Conservation (phyloP, 2,329 filamentous ascomycete species). For the Hypoxylon sp. region DNA sequence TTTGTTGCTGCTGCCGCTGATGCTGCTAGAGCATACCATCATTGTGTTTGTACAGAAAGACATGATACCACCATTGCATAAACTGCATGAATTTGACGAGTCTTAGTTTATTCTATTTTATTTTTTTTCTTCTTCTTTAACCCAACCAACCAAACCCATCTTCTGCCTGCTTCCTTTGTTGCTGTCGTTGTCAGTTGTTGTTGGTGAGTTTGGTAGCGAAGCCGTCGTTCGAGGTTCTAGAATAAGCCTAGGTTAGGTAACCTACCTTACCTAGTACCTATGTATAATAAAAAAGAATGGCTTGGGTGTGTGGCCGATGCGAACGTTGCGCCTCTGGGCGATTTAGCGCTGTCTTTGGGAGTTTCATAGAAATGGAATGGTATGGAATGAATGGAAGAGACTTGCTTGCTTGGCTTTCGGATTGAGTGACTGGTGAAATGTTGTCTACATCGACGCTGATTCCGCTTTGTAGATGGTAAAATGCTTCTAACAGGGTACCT, state of each 20-base stretch:
- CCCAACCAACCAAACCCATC: neutral
- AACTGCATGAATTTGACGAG: conserved; percentile 54
- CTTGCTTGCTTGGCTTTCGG: neutral
- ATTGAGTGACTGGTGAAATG: neutral
- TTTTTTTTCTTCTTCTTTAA: conserved; percentile 6
- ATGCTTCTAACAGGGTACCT: neutral
- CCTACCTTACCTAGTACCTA: neutral
- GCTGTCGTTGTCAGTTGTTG: too few relatives aligned
- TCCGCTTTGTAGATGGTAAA: neutral
- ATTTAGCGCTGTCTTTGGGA: conserved; percentile 1
- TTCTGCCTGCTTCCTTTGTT: conserved; percentile 1
- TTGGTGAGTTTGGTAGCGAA: conserved; percentile 14
- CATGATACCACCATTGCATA: conserved; percentile 58
- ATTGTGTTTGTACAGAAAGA: conserved; percentile 52
- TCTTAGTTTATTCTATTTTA: conserved; percentile 13
- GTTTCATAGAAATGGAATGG: conserved; percentile 19
- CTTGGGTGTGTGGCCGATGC: neutral
- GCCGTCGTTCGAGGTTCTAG: conserved; percentile 5
- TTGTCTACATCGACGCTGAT: neutral
- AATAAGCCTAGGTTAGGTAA: neutral
- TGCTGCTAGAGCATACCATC: conserved; percentile 31
- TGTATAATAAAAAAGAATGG: conserved; percentile 22
- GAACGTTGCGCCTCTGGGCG: neutral
- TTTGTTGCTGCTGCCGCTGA: conserved; percentile 25
- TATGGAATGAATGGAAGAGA: conserved; percentile 1